Evolutionary conservation across 2,329 filamentous ascomycete genomes (phyloP).

Genomic region (Aspergillus glaucus): DNA sequence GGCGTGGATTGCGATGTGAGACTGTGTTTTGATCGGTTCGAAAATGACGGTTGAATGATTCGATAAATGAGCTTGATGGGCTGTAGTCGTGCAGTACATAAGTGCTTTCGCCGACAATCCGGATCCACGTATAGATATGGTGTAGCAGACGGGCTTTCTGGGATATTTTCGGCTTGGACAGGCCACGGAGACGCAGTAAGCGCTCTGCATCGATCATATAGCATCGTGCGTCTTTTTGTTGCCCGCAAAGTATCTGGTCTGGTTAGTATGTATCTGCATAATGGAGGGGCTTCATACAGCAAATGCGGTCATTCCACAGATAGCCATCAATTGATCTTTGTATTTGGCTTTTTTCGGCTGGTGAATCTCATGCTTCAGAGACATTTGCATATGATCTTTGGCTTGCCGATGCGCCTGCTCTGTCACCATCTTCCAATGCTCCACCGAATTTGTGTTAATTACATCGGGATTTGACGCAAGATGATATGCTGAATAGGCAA

Average conservation of each 20-base stretch:
- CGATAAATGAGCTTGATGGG: constrained; percentile 15
- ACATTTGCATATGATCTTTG: constrained; percentile 26
- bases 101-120: constrained; percentile 32
- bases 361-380: constrained; percentile 23
- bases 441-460: constrained; percentile 5
- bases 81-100: constrained; percentile 26
- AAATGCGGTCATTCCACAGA: constrained; percentile 27
- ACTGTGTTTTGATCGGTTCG: not conserved
- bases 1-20: constrained; percentile 19
- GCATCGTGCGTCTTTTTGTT: constrained; percentile 27
- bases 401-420: constrained; percentile 22
- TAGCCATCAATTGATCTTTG: constrained; percentile 34
- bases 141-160: constrained; percentile 34
- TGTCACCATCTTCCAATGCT: constrained; percentile 21
- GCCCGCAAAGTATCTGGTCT: constrained; percentile 19
- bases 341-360: constrained; percentile 30
- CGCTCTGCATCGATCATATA: constrained; percentile 35
- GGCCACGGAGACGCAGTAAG: constrained; percentile 29
- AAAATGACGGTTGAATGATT: constrained; percentile 11
- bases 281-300: constrained; percentile 16
- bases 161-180: constrained; percentile 30
- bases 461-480: constrained; percentile 11
- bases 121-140: constrained; percentile 30
- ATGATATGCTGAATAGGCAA: constrained; percentile 25
- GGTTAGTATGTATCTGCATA: constrained; percentile 2